Conservation (phyloP, 2,329 filamentous ascomycete genomes). For the Ophiocordyceps unilateralis region DNA sequence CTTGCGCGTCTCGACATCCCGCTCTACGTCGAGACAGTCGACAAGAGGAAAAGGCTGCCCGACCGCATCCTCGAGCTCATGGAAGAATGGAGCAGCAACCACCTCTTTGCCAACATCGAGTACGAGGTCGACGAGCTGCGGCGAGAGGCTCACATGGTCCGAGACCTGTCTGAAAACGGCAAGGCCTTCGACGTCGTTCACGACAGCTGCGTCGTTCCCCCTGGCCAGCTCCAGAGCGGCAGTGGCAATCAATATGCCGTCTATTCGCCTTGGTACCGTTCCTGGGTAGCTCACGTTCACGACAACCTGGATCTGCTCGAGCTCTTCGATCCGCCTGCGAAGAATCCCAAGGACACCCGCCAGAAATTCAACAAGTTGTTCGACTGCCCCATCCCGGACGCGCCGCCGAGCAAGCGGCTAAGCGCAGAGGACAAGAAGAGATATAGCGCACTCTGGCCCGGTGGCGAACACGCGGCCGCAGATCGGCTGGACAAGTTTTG, state of each 20-base stretch:
- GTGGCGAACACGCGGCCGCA: constrained; percentile 56
- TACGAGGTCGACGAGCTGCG: constrained; percentile 85
- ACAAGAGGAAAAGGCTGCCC: constrained; percentile 45
- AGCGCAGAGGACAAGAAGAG: constrained; percentile 38
- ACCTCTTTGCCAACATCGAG: constrained; percentile 71
- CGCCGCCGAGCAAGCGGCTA: constrained; percentile 46
- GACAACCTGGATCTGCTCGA: constrained; percentile 50
- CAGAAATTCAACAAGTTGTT: constrained; percentile 40
- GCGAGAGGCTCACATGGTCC: constrained; percentile 52
- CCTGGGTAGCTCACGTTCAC: constrained; percentile 61
- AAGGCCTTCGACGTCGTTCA: constrained; percentile 57
- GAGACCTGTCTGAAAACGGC: constrained; percentile 39
- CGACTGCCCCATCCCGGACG: constrained; percentile 37
- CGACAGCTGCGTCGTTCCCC: constrained; percentile 69
- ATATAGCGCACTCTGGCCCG: constrained; percentile 48
- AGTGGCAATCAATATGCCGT: constrained; percentile 67
- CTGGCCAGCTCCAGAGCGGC: constrained; percentile 49
- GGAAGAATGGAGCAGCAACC: constrained; percentile 53
- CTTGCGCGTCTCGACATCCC: constrained; percentile 59
- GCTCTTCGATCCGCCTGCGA: constrained; percentile 30
- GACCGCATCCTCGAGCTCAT: constrained; percentile 46
- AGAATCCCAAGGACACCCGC: constrained; percentile 16
- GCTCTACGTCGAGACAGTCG: constrained; percentile 55
- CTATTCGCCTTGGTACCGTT: constrained; percentile 65
- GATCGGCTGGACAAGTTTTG: constrained; percentile 50